Conservation (phyloP, 2,329 filamentous ascomycete species). For the Neofusicoccum laricinum region DNA sequence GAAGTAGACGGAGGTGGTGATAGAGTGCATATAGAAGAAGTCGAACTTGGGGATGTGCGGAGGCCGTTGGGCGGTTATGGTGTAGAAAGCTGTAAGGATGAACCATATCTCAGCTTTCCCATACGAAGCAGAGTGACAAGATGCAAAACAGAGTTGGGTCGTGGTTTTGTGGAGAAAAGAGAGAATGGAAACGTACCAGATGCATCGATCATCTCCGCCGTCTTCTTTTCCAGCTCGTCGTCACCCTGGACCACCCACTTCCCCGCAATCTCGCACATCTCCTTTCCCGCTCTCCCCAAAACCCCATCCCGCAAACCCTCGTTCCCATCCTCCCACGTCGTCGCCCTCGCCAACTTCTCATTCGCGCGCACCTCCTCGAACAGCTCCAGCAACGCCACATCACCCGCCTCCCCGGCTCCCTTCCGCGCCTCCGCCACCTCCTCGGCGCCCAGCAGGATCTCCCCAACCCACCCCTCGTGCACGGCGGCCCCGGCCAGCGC, state of each 20-base stretch:
- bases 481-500: slow-evolving; percentile 73
- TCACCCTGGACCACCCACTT: slow-evolving; percentile 48
- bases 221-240: slow-evolving; percentile 53
- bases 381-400: slow-evolving; percentile 54
- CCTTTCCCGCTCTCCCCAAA: slow-evolving; percentile 58
- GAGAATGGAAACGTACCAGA: slow-evolving; percentile 38
- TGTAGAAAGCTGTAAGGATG: slow-evolving; percentile 47
- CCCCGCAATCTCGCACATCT: slow-evolving; percentile 61
- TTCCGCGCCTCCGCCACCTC: slow-evolving; percentile 36
- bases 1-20: slow-evolving; percentile 76
- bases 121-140: neutral
- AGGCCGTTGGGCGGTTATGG: slow-evolving; percentile 61
- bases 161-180: too few species aligned
- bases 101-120: too few species aligned
- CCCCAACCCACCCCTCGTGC: slow-evolving; percentile 57
- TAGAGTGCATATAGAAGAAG: slow-evolving; percentile 78
- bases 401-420: neutral
- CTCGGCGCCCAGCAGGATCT: slow-evolving; percentile 56
- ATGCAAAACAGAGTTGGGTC: neutral
- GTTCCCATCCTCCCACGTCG: slow-evolving; percentile 54
- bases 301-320: slow-evolving; percentile 66
- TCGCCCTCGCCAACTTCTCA: slow-evolving; percentile 55
- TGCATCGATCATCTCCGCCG: slow-evolving; percentile 69
- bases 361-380: slow-evolving; percentile 58
- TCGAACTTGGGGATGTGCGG: slow-evolving; percentile 71